Evolutionary conservation across 106 monocot genomes (phyloP), one percentile per base, ranked within the genome.

Genomic region (Dendrobium catenatum): DNA sequence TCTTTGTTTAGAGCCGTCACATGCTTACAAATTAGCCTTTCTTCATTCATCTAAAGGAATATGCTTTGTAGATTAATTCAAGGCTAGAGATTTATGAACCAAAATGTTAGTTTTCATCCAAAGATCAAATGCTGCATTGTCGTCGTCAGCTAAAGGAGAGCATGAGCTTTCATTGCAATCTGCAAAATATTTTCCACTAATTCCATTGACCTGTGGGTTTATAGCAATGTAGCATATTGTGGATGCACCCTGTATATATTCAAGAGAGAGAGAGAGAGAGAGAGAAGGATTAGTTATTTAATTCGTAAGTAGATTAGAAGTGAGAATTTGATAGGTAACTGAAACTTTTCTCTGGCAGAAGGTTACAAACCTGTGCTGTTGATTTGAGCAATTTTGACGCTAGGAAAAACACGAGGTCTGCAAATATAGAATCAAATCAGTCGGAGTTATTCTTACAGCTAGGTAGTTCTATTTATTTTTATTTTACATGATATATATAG

Each of bases 401-500:
- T 58, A 89, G 78, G 75, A 87, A 89, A 58, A 89, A 85, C 40
- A 85, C 18, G 4, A 58, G 77, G 84, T 89, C 89, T 89, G 89
- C 64, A 77, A 0, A 37, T 37, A 37, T 75, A 67, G 16, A 18
- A 7, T 64, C 5, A 55, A 5, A 56, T 5, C 66, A 31, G 31
- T 31, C 31, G 18, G 24, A 67, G 5, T 67, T 4, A 67, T 24
- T 24, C 44, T 44, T 44, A 8, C 4, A 44, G n/a, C n/a, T n/a
- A n/a, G 31, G 0, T 31, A 1, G 31, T 31, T 31, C 31, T 31
- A 31, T 31, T 31, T 31, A 31, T 31, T 31, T 31, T 31, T 31
- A 31, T 31, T 31, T 31, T 31, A 31, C 31, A 31, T 31, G 31
- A 31, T 31, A 31, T 31, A 31, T 31, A 31, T 31, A 31, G 31